These are phyloP conservation scores for Claviceps purpurea DNA, from an alignment of 2,329 filamentous ascomycete species.

Conservation along the genomic window DNA sequence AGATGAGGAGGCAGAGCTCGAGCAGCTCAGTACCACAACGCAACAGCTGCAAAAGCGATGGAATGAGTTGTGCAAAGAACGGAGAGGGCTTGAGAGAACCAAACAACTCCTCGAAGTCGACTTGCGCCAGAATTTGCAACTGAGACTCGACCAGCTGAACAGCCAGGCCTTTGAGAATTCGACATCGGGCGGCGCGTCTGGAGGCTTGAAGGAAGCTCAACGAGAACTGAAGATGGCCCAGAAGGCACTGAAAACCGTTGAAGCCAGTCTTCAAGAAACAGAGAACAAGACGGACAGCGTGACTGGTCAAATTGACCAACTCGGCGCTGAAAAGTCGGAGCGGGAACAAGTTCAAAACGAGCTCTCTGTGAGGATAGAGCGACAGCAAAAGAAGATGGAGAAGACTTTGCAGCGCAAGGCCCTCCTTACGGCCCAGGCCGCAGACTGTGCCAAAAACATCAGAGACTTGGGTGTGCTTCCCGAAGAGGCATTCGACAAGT, in stretches of 20 bases:
- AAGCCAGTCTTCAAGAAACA: constrained; percentile 57
- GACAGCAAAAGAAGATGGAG: constrained; percentile 79
- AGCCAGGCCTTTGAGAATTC: constrained; percentile 58
- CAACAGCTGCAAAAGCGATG: constrained; percentile 66
- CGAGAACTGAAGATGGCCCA: constrained; percentile 69
- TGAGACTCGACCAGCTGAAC: constrained; percentile 76
- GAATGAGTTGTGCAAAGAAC: constrained; percentile 57
- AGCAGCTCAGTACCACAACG: constrained; percentile 52
- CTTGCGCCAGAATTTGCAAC: constrained; percentile 75
- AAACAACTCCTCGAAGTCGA: constrained; percentile 80
- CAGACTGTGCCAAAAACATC: constrained; percentile 77
- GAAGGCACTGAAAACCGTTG: constrained; percentile 52
- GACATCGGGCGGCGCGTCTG: constrained; percentile 43
- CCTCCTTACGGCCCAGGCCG: constrained; percentile 59
- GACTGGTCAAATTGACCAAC: constrained; percentile 37
- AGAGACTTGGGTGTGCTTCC: constrained; percentile 85
- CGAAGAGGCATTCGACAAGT: constrained; percentile 87
- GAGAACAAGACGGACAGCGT: constrained; percentile 53
- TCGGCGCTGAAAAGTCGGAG: constrained; percentile 43
- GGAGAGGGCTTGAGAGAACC: constrained; percentile 63
- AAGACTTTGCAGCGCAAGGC: constrained; percentile 85
- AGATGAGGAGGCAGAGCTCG: constrained; percentile 72
- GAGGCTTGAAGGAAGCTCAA: constrained; percentile 63
- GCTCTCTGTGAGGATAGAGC: constrained; percentile 64
- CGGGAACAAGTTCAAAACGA: constrained; percentile 63